Evolutionary conservation across 2,329 filamentous ascomycete genomes (phyloP).

Genomic region (Talaromyces sp.): DNA sequence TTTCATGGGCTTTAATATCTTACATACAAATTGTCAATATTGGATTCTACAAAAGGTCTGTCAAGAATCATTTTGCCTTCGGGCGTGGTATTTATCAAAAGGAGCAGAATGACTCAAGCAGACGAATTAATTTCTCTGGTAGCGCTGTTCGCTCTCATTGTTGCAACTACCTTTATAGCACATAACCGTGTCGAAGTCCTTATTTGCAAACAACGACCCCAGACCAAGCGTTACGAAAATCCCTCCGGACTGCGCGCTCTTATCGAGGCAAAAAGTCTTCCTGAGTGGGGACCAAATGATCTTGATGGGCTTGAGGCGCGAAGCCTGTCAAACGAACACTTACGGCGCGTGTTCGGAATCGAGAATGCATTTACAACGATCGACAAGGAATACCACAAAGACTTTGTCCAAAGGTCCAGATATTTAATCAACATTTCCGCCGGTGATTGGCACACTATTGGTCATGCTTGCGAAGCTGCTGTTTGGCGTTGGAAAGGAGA

Average conservation of each 20-base stretch:
- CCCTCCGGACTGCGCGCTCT: background rate
- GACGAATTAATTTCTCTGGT: background rate
- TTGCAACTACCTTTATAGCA: background rate
- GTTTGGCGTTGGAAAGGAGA: background rate
- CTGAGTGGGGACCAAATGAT: background rate
- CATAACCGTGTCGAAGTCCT: background rate
- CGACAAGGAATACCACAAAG: background rate
- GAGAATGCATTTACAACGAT: constrained; percentile 7
- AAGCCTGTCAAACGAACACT: background rate
- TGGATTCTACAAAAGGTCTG: background rate
- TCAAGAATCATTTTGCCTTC: background rate
- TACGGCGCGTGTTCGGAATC: background rate
- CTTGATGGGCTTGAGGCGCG: background rate
- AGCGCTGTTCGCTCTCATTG: background rate
- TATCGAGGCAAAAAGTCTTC: background rate
- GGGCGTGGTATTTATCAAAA: background rate
- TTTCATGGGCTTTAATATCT: background rate
- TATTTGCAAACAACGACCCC: background rate
- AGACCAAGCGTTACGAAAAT: background rate
- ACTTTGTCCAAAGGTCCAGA: background rate
- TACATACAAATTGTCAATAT: background rate
- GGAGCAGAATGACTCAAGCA: background rate
- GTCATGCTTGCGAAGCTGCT: too few species aligned
- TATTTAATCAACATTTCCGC: background rate
- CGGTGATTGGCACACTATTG: background rate